A percentile compares a stretch with the other conserved stretches of the same genome.
Conservation (phyloP, 495 filamentous ascomycete genomes). For the Lasiosphaeria hispida region DNA sequence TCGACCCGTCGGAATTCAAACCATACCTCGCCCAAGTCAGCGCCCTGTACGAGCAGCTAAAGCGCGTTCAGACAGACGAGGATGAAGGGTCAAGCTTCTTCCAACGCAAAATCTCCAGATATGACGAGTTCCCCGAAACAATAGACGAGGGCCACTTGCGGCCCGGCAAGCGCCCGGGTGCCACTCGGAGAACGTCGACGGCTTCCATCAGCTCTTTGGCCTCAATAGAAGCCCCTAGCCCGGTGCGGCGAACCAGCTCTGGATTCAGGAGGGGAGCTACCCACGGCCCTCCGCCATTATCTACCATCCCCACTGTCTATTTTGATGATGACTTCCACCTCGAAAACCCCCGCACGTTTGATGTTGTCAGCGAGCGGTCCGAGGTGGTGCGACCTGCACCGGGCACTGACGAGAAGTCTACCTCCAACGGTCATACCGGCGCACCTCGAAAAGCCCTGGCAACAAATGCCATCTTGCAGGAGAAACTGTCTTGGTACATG, state of each 20-base stretch:
- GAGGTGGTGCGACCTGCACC: constrained; percentile 76
- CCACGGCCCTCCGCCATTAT: constrained; percentile 76
- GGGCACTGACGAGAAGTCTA: constrained; percentile 53
- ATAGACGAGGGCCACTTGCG: constrained; percentile 47
- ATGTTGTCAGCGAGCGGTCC: constrained; percentile 92
- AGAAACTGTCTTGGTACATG: constrained; percentile 99
- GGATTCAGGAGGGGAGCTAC: constrained; percentile 48
- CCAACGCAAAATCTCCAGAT: constrained; percentile 37
- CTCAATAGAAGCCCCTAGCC: constrained; percentile 48
- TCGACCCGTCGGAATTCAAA: constrained; percentile 76
- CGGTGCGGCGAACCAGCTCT: constrained; percentile 51
- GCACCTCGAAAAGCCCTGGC: constrained; percentile 83
- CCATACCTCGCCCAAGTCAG: constrained; percentile 82
- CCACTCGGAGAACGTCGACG: constrained; percentile 43
- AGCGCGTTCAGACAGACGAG: constrained; percentile 68
- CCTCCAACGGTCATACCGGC: constrained; percentile 58
- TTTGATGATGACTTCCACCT: constrained; percentile 94
- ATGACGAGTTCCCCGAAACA: constrained; percentile 50
- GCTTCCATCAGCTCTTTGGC: constrained; percentile 49
- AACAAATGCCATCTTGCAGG: constrained; percentile 97
- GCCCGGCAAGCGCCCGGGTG: constrained; percentile 39
- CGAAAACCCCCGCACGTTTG: constrained; percentile 94
- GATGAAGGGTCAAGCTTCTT: constrained; percentile 51
- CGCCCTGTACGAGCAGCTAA: constrained; percentile 76
- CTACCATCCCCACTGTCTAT: constrained; percentile 89